Percentiles rank a stretch among this genome's conserved stretches.
Conservation (phyloP, 2,329 filamentous ascomycete species). For the Cytospora paraplurivora region DNA sequence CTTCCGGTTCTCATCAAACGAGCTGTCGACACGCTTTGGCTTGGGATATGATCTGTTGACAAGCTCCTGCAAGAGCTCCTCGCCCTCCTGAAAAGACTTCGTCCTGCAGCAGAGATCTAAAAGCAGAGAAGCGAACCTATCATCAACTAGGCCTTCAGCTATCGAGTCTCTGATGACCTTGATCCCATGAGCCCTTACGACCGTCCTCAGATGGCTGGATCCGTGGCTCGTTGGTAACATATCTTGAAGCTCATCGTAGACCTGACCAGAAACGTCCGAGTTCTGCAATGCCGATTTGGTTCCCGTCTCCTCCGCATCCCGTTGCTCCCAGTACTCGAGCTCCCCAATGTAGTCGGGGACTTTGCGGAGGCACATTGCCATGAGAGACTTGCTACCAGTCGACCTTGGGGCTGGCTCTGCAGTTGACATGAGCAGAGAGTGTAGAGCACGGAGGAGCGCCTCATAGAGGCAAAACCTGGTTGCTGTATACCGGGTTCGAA, state of each 20-base stretch:
- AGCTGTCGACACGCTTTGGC: constrained; percentile 39
- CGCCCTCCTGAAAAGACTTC: constrained; percentile 43
- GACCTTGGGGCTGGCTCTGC: constrained; percentile 16
- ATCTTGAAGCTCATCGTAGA: constrained; percentile 53
- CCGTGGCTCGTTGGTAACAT: constrained; percentile 44
- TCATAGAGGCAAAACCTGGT: constrained; percentile 44
- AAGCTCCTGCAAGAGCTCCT: constrained; percentile 44
- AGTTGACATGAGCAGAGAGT: constrained; percentile 48
- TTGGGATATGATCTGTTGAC: constrained; percentile 40
- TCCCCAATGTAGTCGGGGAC: constrained; percentile 50
- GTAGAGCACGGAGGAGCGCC: constrained; percentile 48
- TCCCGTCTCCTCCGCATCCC: constrained; percentile 43
- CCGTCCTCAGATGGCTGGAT: constrained; percentile 48
- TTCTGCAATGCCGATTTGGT: constrained; percentile 40
- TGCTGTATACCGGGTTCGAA: constrained; percentile 38
- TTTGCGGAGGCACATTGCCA: constrained; percentile 52
- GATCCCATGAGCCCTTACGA: constrained; percentile 52
- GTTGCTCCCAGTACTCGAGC: constrained; percentile 46
- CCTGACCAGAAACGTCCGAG: constrained; percentile 44
- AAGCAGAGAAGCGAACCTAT: constrained; percentile 44
- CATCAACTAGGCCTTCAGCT: constrained; percentile 44
- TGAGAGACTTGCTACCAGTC: constrained; percentile 41
- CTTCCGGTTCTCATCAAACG: constrained; percentile 34
- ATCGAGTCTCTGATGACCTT: constrained; percentile 47
- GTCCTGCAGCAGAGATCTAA: constrained; percentile 45